Conservation (phyloP, 345 rosid genomes). For the Aquilaria yunnanensis region DNA sequence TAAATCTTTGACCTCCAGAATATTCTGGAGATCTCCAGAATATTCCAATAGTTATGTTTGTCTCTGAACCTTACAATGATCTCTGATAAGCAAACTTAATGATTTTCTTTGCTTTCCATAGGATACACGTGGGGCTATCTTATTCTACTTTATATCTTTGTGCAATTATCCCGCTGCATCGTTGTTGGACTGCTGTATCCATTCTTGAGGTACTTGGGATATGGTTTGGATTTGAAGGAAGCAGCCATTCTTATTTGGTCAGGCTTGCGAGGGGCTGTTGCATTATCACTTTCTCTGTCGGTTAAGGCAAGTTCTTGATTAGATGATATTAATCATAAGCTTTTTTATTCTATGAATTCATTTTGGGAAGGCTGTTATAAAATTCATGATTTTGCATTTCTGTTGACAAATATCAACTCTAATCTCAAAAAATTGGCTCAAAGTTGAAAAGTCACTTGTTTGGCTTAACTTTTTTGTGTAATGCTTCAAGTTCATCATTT, state of each 20-base stretch:
- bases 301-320: constrained; percentile 63
- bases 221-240: constrained; percentile 97
- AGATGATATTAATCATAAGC: neutral
- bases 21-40: too few species aligned
- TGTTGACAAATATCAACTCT: too few species aligned
- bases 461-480: too few species aligned
- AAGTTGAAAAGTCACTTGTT: too few species aligned
- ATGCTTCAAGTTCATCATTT: too few species aligned
- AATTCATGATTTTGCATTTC: too few species aligned
- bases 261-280: constrained; percentile 95
- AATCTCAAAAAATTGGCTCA: too few species aligned
- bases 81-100: neutral
- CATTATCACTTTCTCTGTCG: constrained; percentile 79
- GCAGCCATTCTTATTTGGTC: constrained; percentile 79
- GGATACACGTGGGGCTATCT: constrained; percentile 80
- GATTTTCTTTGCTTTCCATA: constrained; percentile 26
- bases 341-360: too few species aligned
- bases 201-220: constrained; percentile 59
- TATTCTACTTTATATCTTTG: constrained; percentile 59
- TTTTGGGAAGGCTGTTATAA: too few species aligned
- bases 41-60: too few species aligned
- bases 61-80: neutral
- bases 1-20: too few species aligned
- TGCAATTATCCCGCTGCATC: constrained; percentile 60
- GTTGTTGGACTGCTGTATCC: constrained; percentile 73